These are phyloP conservation scores for Arthrobotrys entomopaga DNA, from an alignment of 2,329 filamentous ascomycete genomes.

Conservation along the genomic window DNA sequence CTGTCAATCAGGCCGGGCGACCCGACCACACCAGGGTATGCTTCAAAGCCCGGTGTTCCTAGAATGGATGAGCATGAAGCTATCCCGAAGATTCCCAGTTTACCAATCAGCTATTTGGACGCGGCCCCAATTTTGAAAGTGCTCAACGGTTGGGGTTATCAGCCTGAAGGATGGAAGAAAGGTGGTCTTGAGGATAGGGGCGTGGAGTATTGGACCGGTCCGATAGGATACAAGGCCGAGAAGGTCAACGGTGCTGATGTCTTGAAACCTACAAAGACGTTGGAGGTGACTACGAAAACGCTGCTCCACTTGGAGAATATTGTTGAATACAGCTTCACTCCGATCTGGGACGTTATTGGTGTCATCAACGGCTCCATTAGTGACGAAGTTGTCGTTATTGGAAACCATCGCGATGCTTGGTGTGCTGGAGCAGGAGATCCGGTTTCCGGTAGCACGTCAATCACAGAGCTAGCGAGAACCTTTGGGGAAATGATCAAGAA, in stretches of 20 bases:
- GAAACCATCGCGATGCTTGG: slow-evolving; percentile 94
- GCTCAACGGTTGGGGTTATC: slow-evolving; percentile 78
- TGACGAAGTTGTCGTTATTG: slow-evolving; percentile 85
- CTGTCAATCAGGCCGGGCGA: slow-evolving; percentile 87
- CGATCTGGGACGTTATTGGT: slow-evolving; percentile 51
- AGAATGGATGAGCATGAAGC: slow-evolving; percentile 64
- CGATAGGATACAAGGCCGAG: slow-evolving; percentile 74
- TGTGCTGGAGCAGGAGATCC: slow-evolving; percentile 84
- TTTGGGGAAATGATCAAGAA: slow-evolving; percentile 79
- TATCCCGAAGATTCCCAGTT: slow-evolving; percentile 80
- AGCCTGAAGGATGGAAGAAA: slow-evolving; percentile 80
- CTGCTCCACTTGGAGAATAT: slow-evolving; percentile 42
- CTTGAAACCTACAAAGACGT: slow-evolving; percentile 85
- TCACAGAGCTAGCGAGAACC: slow-evolving; percentile 69
- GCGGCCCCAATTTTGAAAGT: slow-evolving; percentile 77
- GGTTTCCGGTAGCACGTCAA: slow-evolving; percentile 74
- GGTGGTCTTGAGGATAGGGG: slow-evolving; percentile 76
- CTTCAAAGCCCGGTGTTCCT: slow-evolving; percentile 75
- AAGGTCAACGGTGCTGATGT: slow-evolving; percentile 82
- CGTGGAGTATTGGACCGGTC: slow-evolving; percentile 78
- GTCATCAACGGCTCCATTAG: slow-evolving; percentile 86
- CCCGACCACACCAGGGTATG: slow-evolving; percentile 86
- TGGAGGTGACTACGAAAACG: slow-evolving; percentile 78
- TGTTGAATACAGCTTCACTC: slow-evolving; percentile 28
- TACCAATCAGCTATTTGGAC: slow-evolving; percentile 89